These are phyloP conservation scores for Astragalus membranaceus DNA, from an alignment of 306 rosid species.

Conservation along the genomic window DNA sequence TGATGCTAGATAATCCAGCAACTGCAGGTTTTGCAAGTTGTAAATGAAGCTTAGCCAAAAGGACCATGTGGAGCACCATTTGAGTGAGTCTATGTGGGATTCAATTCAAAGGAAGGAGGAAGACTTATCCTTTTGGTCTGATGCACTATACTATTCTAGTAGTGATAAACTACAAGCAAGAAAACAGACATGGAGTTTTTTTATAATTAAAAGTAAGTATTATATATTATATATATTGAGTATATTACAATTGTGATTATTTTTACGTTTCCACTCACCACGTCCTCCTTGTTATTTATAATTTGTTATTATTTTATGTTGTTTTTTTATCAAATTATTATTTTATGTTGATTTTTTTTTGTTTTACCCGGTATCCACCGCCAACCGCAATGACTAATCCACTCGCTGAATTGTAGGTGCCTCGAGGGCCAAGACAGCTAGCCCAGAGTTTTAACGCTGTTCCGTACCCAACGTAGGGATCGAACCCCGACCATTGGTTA, in stretches of 20 bases:
- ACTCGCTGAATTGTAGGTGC: too few relatives aligned
- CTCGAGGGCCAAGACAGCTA: too few relatives aligned
- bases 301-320: background rate
- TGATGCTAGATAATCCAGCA: conserved; percentile 21
- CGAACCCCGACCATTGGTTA: too few relatives aligned
- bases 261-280: background rate
- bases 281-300: background rate
- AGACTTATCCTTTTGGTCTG: background rate
- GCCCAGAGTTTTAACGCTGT: too few relatives aligned
- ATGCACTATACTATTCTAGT: background rate
- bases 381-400: too few relatives aligned
- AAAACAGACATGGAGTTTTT: too few relatives aligned
- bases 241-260: background rate
- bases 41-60: conserved; percentile 23
- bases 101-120: background rate
- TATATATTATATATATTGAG: too few relatives aligned
- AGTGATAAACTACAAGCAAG: too few relatives aligned
- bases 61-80: conserved; percentile 20
- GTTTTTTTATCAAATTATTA: background rate
- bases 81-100: background rate
- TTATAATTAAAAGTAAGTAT: too few relatives aligned
- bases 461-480: too few relatives aligned
- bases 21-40: conserved; percentile 17
- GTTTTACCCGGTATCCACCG: too few relatives aligned
- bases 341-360: too few relatives aligned